A percentile compares a stretch with the other conserved stretches of the same genome.
These are phyloP conservation scores for Auxenochlorella pyrenoidosa DNA, from an alignment of 139 green algal genomes.

Conservation along the genomic window DNA sequence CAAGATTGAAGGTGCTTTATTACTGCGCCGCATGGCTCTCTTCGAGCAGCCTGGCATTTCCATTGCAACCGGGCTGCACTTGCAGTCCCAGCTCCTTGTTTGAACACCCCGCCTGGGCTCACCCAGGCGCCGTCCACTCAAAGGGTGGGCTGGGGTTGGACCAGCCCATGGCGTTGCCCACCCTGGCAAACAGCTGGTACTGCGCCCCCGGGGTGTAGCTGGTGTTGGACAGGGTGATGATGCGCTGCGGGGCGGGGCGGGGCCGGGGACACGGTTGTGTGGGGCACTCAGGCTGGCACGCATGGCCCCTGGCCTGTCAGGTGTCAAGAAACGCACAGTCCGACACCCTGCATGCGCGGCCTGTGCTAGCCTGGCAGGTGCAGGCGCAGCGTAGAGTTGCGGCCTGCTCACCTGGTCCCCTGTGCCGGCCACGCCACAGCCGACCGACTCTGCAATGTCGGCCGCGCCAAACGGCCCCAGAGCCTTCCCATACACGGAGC, in stretches of 20 bases:
- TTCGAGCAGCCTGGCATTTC: too few species aligned
- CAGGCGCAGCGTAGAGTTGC: too few species aligned
- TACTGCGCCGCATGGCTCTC: too few species aligned
- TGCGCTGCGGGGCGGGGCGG: not conserved
- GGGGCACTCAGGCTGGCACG: too few species aligned
- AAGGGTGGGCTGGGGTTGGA: not conserved
- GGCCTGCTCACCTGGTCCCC: not conserved
- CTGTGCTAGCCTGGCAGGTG: too few species aligned
- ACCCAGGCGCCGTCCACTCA: not conserved
- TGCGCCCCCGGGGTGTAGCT: not conserved
- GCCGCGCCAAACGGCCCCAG: not conserved
- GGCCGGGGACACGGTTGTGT: too few species aligned
- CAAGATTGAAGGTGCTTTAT: too few species aligned
- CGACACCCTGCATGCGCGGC: too few species aligned
- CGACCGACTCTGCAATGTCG: not conserved
- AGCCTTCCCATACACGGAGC: not conserved
- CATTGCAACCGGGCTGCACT: not conserved
- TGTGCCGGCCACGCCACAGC: not conserved
- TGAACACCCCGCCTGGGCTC: not conserved
- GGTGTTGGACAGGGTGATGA: not conserved
- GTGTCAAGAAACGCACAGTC: too few species aligned
- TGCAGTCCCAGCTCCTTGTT: too few species aligned
- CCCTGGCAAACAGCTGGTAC: not conserved
- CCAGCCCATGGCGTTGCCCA: not conserved
- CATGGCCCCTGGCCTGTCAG: too few species aligned